phyloP scores from a whole-genome alignment of 2,329 filamentous ascomycete genomes.

The Cytospora paraplurivora region DNA sequence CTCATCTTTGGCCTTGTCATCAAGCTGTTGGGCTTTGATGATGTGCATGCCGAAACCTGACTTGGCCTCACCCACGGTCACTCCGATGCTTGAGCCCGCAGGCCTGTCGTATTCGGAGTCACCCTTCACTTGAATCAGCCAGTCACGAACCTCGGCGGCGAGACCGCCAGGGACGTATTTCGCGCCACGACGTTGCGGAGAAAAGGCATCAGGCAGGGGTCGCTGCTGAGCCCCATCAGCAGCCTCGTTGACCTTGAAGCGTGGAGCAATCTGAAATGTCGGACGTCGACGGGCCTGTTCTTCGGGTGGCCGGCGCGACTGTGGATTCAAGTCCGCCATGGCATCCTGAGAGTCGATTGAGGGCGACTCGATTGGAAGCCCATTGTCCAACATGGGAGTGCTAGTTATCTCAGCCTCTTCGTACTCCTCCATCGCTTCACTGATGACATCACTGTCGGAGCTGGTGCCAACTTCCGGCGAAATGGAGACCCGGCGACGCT shows the following conservation, averaged over 20 bases:
- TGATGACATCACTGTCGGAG: background rate
- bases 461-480: conserved; percentile 30
- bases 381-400: conserved; percentile 11
- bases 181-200: conserved; percentile 40
- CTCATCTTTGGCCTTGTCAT: conserved; percentile 7
- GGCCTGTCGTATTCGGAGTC: conserved; percentile 30
- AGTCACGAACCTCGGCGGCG: conserved; percentile 46
- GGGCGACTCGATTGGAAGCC: conserved; percentile 7
- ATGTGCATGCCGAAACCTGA: conserved; percentile 36
- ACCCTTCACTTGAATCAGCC: conserved; percentile 48
- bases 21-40: conserved; percentile 30
- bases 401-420: conserved; percentile 7
- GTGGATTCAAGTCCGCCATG: conserved; percentile 8
- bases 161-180: conserved; percentile 45
- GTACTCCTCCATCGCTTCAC: conserved; percentile 32
- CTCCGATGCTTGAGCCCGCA: conserved; percentile 19
- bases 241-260: conserved; percentile 40
- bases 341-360: conserved; percentile 7
- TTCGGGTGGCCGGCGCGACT: conserved; percentile 6
- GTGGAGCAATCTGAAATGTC: conserved; percentile 42
- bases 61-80: conserved; percentile 35
- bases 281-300: conserved; percentile 32
- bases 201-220: conserved; percentile 42
- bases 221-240: conserved; percentile 29
- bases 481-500: conserved; percentile 43